Evolutionary conservation across 495 filamentous ascomycete species (phyloP).

Genomic region (Umbilicaria muhlenbergii): DNA sequence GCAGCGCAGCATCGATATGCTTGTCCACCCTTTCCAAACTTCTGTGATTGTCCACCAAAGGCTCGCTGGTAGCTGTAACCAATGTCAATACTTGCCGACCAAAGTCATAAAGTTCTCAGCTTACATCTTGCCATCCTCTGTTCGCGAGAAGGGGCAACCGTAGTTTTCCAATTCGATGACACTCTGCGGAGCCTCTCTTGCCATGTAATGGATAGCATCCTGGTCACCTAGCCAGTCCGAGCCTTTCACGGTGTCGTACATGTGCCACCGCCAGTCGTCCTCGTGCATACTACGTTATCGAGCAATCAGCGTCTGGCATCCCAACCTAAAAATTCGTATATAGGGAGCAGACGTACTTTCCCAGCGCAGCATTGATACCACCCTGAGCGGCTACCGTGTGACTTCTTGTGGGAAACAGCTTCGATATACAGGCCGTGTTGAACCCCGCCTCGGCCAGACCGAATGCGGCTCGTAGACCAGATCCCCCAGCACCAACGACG

Average conservation of each 20-base stretch:
- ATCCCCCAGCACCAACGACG: constrained; percentile 87
- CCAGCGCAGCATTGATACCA: constrained; percentile 90
- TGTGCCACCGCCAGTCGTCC: constrained; percentile 99
- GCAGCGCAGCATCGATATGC: constrained; percentile 93
- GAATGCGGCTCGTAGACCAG: constrained; percentile 88
- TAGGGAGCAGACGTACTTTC: constrained; percentile 41
- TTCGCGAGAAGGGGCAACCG: constrained; percentile 94
- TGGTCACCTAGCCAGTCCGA: constrained; percentile 98
- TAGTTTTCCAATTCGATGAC: constrained; percentile 96
- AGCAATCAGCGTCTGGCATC: not conserved
- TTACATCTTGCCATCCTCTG: constrained; percentile 86
- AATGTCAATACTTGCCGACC: constrained; percentile 14
- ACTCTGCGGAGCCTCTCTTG: constrained; percentile 76
- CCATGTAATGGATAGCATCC: constrained; percentile 99
- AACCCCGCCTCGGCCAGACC: constrained; percentile 95
- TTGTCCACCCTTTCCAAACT: constrained; percentile 91
- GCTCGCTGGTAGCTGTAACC: constrained; percentile 72
- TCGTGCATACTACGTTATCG: constrained; percentile 43
- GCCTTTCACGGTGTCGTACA: constrained; percentile 99
- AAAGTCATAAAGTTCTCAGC: constrained; percentile 6
- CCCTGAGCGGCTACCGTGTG: constrained; percentile 93
- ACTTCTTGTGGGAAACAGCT: constrained; percentile 89
- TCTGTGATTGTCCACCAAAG: constrained; percentile 91
- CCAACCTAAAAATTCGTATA: not conserved
- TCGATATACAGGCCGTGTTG: constrained; percentile 96